Percentiles rank a stretch among this genome's conserved stretches.
These are phyloP conservation scores for Batrachochytrium dendrobatidis DNA, from an alignment of 371 early-diverging fungal genomes.

Conservation along the genomic window DNA sequence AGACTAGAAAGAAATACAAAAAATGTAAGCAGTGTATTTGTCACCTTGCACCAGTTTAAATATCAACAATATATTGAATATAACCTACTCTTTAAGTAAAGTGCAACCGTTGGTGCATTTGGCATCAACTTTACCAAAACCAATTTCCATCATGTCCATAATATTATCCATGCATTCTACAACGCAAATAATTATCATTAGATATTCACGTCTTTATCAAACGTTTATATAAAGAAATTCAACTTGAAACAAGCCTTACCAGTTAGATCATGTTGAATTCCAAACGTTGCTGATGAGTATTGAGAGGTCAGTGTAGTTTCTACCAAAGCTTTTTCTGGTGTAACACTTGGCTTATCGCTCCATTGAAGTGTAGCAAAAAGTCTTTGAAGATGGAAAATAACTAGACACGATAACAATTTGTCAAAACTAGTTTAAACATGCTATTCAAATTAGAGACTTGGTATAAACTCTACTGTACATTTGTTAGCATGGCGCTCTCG, in stretches of 20 bases:
- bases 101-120: neutral
- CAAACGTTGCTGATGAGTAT: slow-evolving; percentile 29
- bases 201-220: neutral
- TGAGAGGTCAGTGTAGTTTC: slow-evolving; percentile 16
- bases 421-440: neutral
- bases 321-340: slow-evolving; percentile 14
- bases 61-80: neutral
- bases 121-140: slow-evolving; percentile 1
- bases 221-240: neutral
- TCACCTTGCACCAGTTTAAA: neutral
- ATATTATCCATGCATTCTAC: slow-evolving; percentile 66
- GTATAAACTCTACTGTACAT: neutral
- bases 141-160: slow-evolving; percentile 51
- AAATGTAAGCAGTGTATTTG: neutral
- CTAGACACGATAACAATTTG: neutral
- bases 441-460: neutral
- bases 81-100: neutral
- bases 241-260: slow-evolving; percentile 5
- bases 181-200: slow-evolving; percentile 1
- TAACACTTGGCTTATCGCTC: slow-evolving; percentile 43
- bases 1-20: slow-evolving; percentile 16
- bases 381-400: slow-evolving; percentile 6
- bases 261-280: slow-evolving; percentile 61
- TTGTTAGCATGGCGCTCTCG: slow-evolving; percentile 2
- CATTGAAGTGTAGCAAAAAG: slow-evolving; percentile 15